phyloP scores from a whole-genome alignment of 2,329 filamentous ascomycete species.

The Diaporthe citriasiana region DNA sequence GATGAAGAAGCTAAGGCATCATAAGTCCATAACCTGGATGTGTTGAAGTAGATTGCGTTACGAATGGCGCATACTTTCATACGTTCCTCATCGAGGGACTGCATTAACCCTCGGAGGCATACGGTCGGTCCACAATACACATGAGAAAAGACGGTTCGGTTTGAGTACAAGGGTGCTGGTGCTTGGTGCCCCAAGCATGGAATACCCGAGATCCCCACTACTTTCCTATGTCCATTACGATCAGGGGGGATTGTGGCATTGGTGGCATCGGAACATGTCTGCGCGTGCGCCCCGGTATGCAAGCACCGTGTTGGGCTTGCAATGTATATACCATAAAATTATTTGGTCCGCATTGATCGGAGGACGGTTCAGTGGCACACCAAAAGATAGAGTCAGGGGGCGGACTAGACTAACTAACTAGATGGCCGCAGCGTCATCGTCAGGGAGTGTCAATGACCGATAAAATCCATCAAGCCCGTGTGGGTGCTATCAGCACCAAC shows the following conservation, averaged over 20 bases:
- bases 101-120: neutral
- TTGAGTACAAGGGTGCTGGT: conserved; percentile 26
- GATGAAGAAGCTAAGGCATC: conserved; percentile 28
- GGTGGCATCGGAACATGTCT: conserved; percentile 14
- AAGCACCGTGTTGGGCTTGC: conserved; percentile 19
- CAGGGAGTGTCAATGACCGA: neutral
- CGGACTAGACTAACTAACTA: conserved; percentile 9
- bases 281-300: conserved; percentile 2
- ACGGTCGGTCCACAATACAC: conserved; percentile 2
- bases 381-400: conserved; percentile 6
- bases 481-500: neutral
- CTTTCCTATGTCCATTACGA: conserved; percentile 32
- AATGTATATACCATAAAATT: conserved; percentile 36
- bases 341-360: conserved; percentile 21
- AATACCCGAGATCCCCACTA: conserved; percentile 39
- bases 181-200: conserved; percentile 32
- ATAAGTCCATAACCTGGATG: neutral
- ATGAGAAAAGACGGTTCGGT: conserved; percentile 2
- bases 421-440: too few species aligned
- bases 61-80: neutral
- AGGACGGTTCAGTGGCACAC: conserved; percentile 12
- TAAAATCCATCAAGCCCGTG: neutral
- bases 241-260: conserved; percentile 36
- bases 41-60: neutral
- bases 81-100: neutral